Percentiles rank a stretch among this genome's conserved stretches.
These are phyloP conservation scores for Crithidia mellificae DNA, from an alignment of 208 protist species.

Conservation along the genomic window DNA sequence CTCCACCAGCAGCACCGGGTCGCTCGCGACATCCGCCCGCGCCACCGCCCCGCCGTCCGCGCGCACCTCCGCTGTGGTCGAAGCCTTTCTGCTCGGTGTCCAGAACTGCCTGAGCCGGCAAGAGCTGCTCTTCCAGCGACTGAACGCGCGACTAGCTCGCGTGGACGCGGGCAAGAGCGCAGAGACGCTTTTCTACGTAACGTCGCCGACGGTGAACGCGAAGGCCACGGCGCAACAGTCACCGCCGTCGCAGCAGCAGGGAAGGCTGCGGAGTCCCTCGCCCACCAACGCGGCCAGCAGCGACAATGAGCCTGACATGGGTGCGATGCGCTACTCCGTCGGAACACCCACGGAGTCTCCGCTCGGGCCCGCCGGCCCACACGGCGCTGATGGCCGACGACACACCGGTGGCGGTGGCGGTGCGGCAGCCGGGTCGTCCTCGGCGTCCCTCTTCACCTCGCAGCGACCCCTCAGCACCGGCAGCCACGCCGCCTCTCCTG, in stretches of 20 bases:
- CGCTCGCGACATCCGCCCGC: neutral
- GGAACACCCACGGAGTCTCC: slow-evolving; percentile 4
- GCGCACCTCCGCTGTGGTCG: slow-evolving; percentile 15
- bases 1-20: neutral
- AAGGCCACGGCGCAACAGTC: too few relatives aligned
- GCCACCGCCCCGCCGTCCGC: slow-evolving; percentile 5
- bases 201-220: too few relatives aligned
- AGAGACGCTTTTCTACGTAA: neutral
- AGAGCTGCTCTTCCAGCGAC: slow-evolving; percentile 18
- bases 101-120: slow-evolving; percentile 31
- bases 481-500: neutral
- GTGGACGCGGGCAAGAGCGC: neutral
- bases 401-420: too few relatives aligned
- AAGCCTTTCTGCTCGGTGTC: slow-evolving; percentile 25
- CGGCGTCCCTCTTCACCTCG: neutral
- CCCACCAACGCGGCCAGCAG: slow-evolving; percentile 1
- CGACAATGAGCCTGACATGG: neutral
- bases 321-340: neutral
- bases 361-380: neutral
- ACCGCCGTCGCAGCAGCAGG: neutral
- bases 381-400: neutral
- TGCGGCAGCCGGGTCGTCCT: too few relatives aligned
- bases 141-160: neutral
- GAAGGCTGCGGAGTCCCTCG: neutral
- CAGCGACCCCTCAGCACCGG: neutral